A percentile compares a stretch with the other conserved stretches of the same genome.
phyloP scores from a whole-genome alignment of 1,284 basidiomycete genomes.

The Albatrellus sp. region DNA sequence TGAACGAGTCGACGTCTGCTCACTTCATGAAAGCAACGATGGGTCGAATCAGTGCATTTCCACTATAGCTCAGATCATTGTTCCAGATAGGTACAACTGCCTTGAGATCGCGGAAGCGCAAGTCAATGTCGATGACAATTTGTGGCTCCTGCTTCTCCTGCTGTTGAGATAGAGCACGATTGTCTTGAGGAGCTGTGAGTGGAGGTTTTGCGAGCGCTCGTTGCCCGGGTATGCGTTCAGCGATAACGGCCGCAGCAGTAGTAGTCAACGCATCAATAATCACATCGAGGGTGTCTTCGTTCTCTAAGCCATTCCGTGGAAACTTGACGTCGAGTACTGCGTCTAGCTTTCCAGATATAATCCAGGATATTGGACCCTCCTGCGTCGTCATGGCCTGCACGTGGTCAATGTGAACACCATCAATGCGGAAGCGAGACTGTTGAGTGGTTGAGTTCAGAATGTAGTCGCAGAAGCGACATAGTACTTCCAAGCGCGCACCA shows the following conservation, averaged over 20 bases:
- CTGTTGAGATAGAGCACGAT: slow-evolving; percentile 42
- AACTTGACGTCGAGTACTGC: slow-evolving; percentile 98
- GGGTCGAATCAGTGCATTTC: slow-evolving; percentile 89
- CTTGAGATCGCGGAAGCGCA: slow-evolving; percentile 93
- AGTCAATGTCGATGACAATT: slow-evolving; percentile 85
- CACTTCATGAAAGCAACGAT: slow-evolving; percentile 99
- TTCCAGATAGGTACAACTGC: slow-evolving; percentile 91
- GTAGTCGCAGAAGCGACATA: neutral
- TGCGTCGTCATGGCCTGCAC: slow-evolving; percentile 76
- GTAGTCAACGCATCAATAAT: slow-evolving; percentile 74
- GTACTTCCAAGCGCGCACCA: slow-evolving; percentile 42
- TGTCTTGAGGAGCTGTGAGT: slow-evolving; percentile 52
- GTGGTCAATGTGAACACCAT: slow-evolving; percentile 96
- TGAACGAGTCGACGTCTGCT: slow-evolving; percentile 16
- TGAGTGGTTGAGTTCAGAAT: neutral
- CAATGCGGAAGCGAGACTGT: slow-evolving; percentile 89
- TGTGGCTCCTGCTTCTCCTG: slow-evolving; percentile 15
- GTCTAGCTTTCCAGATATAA: slow-evolving; percentile 92
- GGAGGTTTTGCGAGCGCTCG: slow-evolving; percentile 80
- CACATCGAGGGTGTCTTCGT: slow-evolving; percentile 66
- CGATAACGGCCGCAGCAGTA: slow-evolving; percentile 38
- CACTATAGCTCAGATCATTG: slow-evolving; percentile 79
- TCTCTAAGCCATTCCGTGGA: slow-evolving; percentile 69
- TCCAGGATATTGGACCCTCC: slow-evolving; percentile 92
- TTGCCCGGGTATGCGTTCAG: slow-evolving; percentile 80